Evolutionary conservation across 164 flowering plant species (phyloP).

Genomic region (Berberis thunbergii): DNA sequence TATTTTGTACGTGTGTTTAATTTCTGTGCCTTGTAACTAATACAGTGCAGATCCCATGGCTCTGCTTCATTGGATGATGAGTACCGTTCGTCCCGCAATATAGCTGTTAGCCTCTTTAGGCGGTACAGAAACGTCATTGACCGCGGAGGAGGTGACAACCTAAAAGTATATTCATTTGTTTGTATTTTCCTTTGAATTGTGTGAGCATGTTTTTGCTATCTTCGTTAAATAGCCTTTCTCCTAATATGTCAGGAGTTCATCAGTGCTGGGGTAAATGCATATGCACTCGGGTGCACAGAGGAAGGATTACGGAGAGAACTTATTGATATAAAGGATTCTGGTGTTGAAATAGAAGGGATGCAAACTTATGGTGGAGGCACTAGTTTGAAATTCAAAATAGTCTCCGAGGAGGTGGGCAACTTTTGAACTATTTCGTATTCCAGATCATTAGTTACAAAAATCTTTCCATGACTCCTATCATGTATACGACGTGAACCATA

Average conservation of each 20-base stretch:
- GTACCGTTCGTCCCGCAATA: conserved; percentile 89
- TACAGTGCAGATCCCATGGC: conserved; percentile 42
- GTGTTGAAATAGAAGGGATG: conserved; percentile 63
- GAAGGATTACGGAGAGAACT: conserved; percentile 86
- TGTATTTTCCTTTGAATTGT: neutral
- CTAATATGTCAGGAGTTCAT: conserved; percentile 63
- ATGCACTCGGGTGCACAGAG: conserved; percentile 90
- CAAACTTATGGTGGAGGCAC: conserved; percentile 65
- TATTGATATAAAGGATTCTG: conserved; percentile 61
- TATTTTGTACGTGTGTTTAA: neutral
- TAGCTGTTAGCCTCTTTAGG: conserved; percentile 79
- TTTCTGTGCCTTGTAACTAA: neutral
- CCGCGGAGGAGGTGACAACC: conserved; percentile 88
- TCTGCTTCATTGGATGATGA: conserved; percentile 64
- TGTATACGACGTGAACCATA: too few species aligned
- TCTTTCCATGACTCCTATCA: too few species aligned
- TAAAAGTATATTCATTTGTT: conserved; percentile 46
- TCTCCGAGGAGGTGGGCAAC: conserved; percentile 49
- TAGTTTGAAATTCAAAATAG: conserved; percentile 61
- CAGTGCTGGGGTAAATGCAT: conserved; percentile 91
- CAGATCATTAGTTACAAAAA: too few species aligned
- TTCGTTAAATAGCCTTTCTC: neutral
- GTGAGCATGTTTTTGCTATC: too few species aligned
- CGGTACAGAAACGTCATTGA: conserved; percentile 69
- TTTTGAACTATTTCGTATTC: neutral